Conservation (phyloP, 176 grass and related monocot genomes). For the Phoenix roebelenii region DNA sequence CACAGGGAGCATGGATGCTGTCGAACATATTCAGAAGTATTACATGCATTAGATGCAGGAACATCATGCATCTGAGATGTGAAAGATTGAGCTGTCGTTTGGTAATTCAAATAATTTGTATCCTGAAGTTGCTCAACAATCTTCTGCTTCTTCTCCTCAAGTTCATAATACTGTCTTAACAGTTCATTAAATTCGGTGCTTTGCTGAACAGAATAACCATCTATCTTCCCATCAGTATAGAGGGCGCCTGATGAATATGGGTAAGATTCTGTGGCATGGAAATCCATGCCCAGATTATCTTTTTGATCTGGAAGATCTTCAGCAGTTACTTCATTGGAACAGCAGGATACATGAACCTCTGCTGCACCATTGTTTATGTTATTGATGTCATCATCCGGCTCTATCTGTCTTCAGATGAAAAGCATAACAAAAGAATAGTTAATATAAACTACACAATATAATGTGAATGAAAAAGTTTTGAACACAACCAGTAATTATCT, state of each 20-base stretch:
- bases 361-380: constrained; percentile 4
- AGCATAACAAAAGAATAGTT: background rate
- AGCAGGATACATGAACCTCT: constrained; percentile 10
- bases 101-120: constrained; percentile 50
- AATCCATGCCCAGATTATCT: constrained; percentile 20
- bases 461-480: too few species aligned
- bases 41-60: constrained; percentile 29
- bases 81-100: constrained; percentile 34
- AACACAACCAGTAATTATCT: too few species aligned
- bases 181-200: constrained; percentile 41
- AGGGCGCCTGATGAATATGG: constrained; percentile 6
- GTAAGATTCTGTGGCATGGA: constrained; percentile 17
- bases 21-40: constrained; percentile 27
- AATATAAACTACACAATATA: background rate
- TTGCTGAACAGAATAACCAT: constrained; percentile 27
- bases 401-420: constrained; percentile 20
- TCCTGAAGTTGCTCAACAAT: constrained; percentile 72
- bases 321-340: constrained; percentile 16
- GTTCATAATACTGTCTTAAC: constrained; percentile 62
- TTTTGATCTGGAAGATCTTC: constrained; percentile 34
- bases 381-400: constrained; percentile 14
- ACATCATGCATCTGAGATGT: constrained; percentile 23
- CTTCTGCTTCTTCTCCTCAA: constrained; percentile 62
- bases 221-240: constrained; percentile 13
- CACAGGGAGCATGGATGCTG: constrained; percentile 30